Conservation (phyloP, 1,139 yeast species). For the Suhomyces wounanorum region DNA sequence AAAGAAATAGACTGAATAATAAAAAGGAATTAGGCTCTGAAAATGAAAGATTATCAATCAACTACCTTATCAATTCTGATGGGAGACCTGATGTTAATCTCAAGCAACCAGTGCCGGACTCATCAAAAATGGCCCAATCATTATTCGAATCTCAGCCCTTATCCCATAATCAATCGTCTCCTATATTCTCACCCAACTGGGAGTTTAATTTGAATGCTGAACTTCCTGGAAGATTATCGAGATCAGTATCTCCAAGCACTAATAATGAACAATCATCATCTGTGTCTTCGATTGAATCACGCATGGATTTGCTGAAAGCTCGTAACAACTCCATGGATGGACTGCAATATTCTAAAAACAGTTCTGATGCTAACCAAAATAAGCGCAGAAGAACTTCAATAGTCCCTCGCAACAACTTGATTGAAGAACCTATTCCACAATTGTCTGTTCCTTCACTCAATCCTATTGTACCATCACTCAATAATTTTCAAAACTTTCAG, state of each 20-base stretch:
- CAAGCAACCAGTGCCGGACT: conserved; percentile 5
- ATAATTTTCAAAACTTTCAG: conserved; percentile 28
- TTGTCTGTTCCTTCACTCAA: conserved; percentile 38
- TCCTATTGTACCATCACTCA: conserved; percentile 35
- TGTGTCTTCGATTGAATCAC: conserved; percentile 10
- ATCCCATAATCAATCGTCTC: neutral
- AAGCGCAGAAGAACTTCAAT: conserved; percentile 14
- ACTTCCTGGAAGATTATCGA: conserved; percentile 15
- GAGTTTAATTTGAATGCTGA: conserved; percentile 13
- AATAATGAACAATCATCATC: conserved; percentile 13
- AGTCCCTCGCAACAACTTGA: conserved; percentile 6
- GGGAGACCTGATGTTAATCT: conserved; percentile 2
- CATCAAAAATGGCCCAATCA: neutral
- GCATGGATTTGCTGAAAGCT: conserved; percentile 7
- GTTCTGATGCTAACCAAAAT: conserved; percentile 6
- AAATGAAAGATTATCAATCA: conserved; percentile 21
- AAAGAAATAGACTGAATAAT: conserved; percentile 35
- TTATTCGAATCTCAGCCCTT: neutral
- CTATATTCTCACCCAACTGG: conserved; percentile 19
- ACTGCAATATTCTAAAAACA: neutral
- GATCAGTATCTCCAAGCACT: conserved; percentile 30
- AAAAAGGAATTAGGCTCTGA: conserved; percentile 13
- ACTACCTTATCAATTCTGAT: conserved; percentile 23
- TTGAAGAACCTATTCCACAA: conserved; percentile 11
- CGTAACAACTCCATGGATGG: conserved; percentile 10